Percentiles rank a stretch among this genome's conserved stretches.
Evolutionary conservation across 768 basidiomycete genomes (phyloP).

Genomic region (Suillus bovinus): DNA sequence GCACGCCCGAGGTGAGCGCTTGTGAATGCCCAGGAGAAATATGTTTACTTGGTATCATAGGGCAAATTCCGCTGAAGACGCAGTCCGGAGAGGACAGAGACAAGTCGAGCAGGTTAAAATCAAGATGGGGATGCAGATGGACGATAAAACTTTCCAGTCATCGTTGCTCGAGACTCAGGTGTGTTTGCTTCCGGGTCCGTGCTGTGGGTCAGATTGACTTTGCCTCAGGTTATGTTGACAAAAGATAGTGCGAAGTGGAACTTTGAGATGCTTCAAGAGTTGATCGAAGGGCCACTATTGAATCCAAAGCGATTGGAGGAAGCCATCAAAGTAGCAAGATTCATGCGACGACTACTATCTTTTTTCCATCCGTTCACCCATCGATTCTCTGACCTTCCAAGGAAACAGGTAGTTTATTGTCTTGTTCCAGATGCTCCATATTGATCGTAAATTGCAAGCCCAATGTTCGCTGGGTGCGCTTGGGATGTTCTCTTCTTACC

Average conservation of each 20-base stretch:
- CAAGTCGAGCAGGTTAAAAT: conserved; percentile 90
- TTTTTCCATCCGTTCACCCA: conserved; percentile 93
- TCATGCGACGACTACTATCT: conserved; percentile 85
- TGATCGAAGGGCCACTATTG: conserved; percentile 89
- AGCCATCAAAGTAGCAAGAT: conserved; percentile 86
- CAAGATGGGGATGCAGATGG: conserved; percentile 91
- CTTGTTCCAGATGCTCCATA: conserved; percentile 11
- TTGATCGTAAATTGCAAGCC: conserved; percentile 41
- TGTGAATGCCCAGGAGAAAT: neutral
- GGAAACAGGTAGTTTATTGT: conserved; percentile 53
- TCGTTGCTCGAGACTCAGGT: conserved; percentile 87
- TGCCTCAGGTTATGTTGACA: conserved; percentile 70
- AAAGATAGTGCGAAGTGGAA: conserved; percentile 94
- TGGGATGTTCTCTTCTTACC: conserved; percentile 81
- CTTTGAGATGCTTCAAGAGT: conserved; percentile 82
- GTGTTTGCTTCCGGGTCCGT: conserved; percentile 13
- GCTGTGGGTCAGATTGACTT: conserved; percentile 3
- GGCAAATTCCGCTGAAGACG: conserved; percentile 83
- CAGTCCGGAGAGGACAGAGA: conserved; percentile 82
- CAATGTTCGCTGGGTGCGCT: conserved; percentile 80
- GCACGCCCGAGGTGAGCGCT: conserved; percentile 61
- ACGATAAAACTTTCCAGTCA: conserved; percentile 88
- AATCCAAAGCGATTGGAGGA: conserved; percentile 94
- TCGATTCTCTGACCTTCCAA: conserved; percentile 82
- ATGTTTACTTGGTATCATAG: conserved; percentile 32